Evolutionary conservation across 305 asterid species (phyloP), one percentile per base, ranked within the genome.

Genomic region (Rubia balearica): DNA sequence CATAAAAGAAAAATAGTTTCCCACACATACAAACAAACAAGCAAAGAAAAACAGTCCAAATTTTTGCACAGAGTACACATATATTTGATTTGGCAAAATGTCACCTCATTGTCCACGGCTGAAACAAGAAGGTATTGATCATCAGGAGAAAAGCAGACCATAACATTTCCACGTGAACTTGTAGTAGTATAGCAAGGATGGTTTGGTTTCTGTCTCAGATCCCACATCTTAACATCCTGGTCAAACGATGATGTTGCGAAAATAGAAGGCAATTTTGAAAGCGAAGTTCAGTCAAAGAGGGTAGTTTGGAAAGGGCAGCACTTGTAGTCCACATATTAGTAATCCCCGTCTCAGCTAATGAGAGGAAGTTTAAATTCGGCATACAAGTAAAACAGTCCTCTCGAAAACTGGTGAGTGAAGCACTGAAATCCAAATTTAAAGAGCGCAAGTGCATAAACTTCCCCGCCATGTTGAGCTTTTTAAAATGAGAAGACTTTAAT

Each of bases 121-220:
- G 98, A 92, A 80, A 90, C 98, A 75, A 92, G 96, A 78, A 92
- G 96, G 82, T 90, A 90, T 53, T 85, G 87, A 77, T 92, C 98
- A 83, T 92, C 98, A 1, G 96, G 98, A 61, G 98, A 92, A 83
- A 90, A 92, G 83, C 98, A 92, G 77, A 90, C 96, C 96, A 90
- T 90, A 78, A 92, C 98, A 73, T 92, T 92, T 68, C 98, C 96
- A 61, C 90, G 86, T 73, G 87, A 83, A 80, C 98, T 92, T 79
- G 88, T 74, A 78, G 90, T 85, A 76, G 96, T 84, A 78, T 92
- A 92, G 79, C 96, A 92, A 78, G 96, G 95, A 33, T 77, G 96
- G 75, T 40, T 76, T 70, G 91, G 92, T 73, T 74, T 88, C 77
- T 88, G 96, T 76, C 98, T 82, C 76, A 88, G 72, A 86, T 92